Base-by-base conservation (phyloP, 345 rosid species). In the Carallia pectinifolia region DNA sequence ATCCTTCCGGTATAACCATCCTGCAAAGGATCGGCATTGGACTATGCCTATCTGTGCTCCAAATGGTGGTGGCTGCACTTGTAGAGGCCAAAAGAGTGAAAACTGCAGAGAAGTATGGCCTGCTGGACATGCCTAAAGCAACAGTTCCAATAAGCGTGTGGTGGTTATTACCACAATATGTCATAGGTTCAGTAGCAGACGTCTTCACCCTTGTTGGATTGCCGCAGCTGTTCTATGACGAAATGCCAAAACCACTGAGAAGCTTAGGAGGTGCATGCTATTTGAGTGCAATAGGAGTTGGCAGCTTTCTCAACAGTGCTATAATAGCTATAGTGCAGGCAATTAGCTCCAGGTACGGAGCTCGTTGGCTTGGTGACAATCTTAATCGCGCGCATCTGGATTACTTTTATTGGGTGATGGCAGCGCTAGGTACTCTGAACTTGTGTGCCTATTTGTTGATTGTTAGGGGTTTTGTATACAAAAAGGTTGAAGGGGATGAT, bases 131-230 rank as follows among this genome's bases (percentile, higher is more conserved):
- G 40, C 97, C 96, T 0, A 85, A 85, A 75, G 82, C 66, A 1
- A 39, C 61, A 5, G 81, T 90, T 4, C 97, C 98, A 0, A 88
- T 94, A 88, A 83, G 83, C 7, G 70, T 93, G 9, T 87, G 91
- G 88, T 90, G 96, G 96, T 68, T 94, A 58, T 82, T 91, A 16
- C 98, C 98, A 0, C 98, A 91, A 27, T 91, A 91, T 70, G 67
- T 87, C 34, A 74, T 91, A 6, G 72, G 79, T 0, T 94, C 87
- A 30, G 10, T 87, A 0, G 82, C 84, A 4, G 97, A 94, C 39
- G 88, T 80, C 4, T 88, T 90, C 76, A 67, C 86, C 4, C 69
- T 91, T 6, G 85, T 94, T n/a, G 97, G 98, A 16, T 68, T 94
- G 71, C 94, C 88, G 77, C 90, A 89, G 78, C 44, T 94, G 79